phyloP scores from a whole-genome alignment of 208 protist species.

The Acanthamoeba healyi region DNA sequence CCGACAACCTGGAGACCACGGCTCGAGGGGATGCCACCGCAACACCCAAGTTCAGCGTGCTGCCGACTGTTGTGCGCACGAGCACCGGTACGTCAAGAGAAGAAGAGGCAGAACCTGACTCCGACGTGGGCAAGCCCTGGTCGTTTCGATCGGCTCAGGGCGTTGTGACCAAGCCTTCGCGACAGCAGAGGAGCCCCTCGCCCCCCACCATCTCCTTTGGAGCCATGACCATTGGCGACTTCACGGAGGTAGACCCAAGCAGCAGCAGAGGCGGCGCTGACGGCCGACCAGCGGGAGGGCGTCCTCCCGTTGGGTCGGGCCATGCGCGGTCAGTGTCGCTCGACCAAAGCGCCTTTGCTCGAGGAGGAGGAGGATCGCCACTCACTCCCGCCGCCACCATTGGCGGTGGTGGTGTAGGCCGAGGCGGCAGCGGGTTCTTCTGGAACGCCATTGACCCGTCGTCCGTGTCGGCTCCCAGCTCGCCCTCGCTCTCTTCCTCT shows the following conservation, averaged over 20 bases:
- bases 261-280: not conserved
- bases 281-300: not conserved
- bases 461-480: not conserved
- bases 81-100: not conserved
- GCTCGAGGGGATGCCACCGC: not conserved
- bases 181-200: not conserved
- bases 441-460: slow-evolving; percentile 9
- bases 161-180: no score
- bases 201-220: not conserved
- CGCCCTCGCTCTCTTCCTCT: not conserved
- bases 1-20: not conserved
- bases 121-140: no score
- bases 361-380: not conserved
- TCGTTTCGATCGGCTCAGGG: no score
- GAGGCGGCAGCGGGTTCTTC: not conserved
- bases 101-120: no score
- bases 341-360: not conserved
- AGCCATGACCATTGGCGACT: not conserved
- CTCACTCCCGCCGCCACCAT: not conserved
- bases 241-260: not conserved
- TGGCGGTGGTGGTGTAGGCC: not conserved
- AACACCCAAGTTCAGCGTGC: not conserved
- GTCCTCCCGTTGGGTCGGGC: not conserved
- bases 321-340: not conserved
- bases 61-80: not conserved